A percentile compares a stretch with the other conserved stretches of the same genome.
Evolutionary conservation across 176 grass and related monocot species (phyloP).

Genomic region (Carex kokanica): DNA sequence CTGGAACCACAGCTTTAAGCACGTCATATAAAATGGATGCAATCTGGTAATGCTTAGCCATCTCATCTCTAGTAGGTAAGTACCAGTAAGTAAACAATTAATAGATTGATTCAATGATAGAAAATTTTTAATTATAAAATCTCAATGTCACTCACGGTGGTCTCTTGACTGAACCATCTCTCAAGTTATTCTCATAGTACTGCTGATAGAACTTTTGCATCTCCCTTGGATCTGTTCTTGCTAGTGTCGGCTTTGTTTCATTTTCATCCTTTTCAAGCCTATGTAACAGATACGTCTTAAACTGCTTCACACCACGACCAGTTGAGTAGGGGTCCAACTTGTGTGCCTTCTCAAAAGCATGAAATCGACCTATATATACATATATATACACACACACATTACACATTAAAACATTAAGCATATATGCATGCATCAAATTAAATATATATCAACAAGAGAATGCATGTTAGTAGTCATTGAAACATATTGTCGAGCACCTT

Average conservation of each 20-base stretch:
- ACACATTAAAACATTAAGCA: too few species aligned
- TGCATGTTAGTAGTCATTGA: neutral
- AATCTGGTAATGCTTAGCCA: conserved; percentile 67
- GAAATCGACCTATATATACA: conserved; percentile 65
- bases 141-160: conserved; percentile 39
- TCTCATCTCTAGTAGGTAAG: conserved; percentile 50
- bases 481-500: conserved; percentile 7
- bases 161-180: conserved; percentile 27
- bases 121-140: too few species aligned
- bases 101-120: neutral
- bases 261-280: conserved; percentile 85
- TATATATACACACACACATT: too few species aligned
- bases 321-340: conserved; percentile 53
- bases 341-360: conserved; percentile 87
- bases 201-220: conserved; percentile 61
- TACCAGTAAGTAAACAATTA: neutral
- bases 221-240: conserved; percentile 53
- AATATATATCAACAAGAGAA: too few species aligned
- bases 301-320: conserved; percentile 72
- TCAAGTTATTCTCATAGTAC: conserved; percentile 52
- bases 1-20: conserved; percentile 56
- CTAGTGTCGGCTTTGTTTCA: conserved; percentile 32
- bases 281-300: conserved; percentile 92
- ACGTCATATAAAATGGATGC: conserved; percentile 83
- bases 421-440: too few species aligned